Evolutionary conservation across 495 filamentous ascomycete genomes (phyloP).

Genomic region (Podospora tetraspora): DNA sequence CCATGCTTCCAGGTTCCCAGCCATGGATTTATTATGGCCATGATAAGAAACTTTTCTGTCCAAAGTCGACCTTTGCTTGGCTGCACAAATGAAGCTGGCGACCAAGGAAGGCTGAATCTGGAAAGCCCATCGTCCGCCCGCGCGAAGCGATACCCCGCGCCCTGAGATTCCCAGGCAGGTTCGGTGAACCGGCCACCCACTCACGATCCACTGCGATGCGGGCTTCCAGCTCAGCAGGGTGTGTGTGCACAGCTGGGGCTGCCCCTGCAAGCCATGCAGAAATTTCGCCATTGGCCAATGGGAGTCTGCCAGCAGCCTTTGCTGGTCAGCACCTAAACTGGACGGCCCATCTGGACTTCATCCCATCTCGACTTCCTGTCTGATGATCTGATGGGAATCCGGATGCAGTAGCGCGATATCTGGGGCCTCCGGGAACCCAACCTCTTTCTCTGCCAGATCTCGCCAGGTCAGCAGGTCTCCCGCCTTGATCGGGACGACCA

Average conservation of each 20-base stretch:
- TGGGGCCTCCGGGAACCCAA: background rate
- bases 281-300: slow-evolving; percentile 21
- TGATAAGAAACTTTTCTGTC: background rate
- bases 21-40: background rate
- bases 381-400: background rate
- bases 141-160: background rate
- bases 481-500: background rate
- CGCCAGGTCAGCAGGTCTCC: background rate
- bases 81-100: background rate
- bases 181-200: background rate
- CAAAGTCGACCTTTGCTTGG: background rate
- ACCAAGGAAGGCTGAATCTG: background rate
- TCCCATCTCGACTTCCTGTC: background rate
- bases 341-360: background rate
- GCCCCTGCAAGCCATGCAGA: slow-evolving; percentile 10
- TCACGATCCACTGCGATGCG: background rate
- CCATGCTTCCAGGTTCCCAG: background rate
- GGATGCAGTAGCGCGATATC: slow-evolving; percentile 10
- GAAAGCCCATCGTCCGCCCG: background rate
- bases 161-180: background rate
- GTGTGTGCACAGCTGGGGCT: slow-evolving; percentile 13
- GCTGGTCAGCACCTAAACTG: slow-evolving; percentile 7
- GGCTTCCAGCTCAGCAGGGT: slow-evolving; percentile 15
- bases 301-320: slow-evolving; percentile 12
- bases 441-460: slow-evolving; percentile 11